Percentiles rank a stretch among this genome's conserved stretches.
Evolutionary conservation across 306 rosid species (phyloP).

Genomic region (Geum urbanum): DNA sequence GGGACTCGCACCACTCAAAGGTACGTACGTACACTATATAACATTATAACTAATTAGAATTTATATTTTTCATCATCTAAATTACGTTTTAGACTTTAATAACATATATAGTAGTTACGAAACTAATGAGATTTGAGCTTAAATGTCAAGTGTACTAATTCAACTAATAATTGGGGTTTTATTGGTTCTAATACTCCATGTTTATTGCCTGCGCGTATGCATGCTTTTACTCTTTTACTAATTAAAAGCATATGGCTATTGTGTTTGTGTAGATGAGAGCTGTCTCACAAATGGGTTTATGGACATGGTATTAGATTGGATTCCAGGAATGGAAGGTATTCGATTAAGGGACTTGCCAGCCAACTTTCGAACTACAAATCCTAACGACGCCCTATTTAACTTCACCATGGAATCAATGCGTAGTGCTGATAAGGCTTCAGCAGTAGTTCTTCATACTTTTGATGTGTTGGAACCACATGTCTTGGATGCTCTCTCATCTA

Average conservation of each 20-base stretch:
- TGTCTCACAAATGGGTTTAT: constrained; percentile 4
- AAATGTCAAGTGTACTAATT: too few relatives aligned
- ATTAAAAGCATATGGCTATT: neutral
- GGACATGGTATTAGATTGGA: constrained; percentile 18
- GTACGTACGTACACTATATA: too few relatives aligned
- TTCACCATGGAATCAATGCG: neutral
- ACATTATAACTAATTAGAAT: neutral
- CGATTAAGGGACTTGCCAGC: constrained; percentile 11
- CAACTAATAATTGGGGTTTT: neutral
- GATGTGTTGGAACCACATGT: constrained; percentile 6
- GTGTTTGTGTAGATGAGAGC: constrained; percentile 11
- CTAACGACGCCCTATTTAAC: neutral
- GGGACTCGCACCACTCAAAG: constrained; percentile 23
- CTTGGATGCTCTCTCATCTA: constrained; percentile 7
- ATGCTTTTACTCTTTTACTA: neutral
- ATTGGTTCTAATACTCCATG: too few relatives aligned
- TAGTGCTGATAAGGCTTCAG: constrained; percentile 4
- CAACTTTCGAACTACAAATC: neutral
- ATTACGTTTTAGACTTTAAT: too few relatives aligned
- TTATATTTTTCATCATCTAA: too few relatives aligned
- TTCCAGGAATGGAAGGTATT: constrained; percentile 13
- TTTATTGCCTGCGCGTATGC: too few relatives aligned
- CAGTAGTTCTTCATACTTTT: constrained; percentile 13
- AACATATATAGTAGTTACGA: too few relatives aligned
- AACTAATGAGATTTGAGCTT: too few relatives aligned